Percentiles rank a stretch among this genome's conserved stretches.
These are phyloP conservation scores for Pythium phragmiticola DNA, from an alignment of 352 stramenopile species.

Conservation along the genomic window DNA sequence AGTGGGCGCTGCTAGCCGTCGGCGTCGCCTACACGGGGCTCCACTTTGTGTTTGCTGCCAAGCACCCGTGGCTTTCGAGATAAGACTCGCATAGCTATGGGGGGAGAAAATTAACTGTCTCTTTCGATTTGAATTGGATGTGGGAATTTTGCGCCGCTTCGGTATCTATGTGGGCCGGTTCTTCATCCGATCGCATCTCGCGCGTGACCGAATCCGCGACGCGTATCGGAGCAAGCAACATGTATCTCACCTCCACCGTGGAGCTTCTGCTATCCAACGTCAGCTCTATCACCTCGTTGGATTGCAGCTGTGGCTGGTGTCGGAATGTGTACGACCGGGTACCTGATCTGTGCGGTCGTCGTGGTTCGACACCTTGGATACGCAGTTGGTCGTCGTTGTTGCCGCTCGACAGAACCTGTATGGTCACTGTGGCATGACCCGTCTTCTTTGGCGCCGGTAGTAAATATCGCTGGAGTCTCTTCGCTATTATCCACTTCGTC, in stretches of 20 bases:
- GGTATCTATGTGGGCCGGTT: too few relatives aligned
- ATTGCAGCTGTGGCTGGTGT: not conserved
- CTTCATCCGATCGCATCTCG: too few relatives aligned
- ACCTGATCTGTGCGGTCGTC: not conserved
- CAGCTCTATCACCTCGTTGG: not conserved
- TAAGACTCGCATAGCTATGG: constrained; percentile 1
- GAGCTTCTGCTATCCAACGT: not conserved
- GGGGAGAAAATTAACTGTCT: not conserved
- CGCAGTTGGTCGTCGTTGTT: not conserved
- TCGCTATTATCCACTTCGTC: too few relatives aligned
- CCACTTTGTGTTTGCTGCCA: constrained; percentile 55
- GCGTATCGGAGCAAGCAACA: too few relatives aligned
- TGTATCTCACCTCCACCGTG: too few relatives aligned
- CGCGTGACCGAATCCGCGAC: too few relatives aligned
- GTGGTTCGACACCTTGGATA: not conserved
- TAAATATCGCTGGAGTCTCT: too few relatives aligned
- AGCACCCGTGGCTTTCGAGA: constrained; percentile 50
- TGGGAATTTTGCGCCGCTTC: not conserved
- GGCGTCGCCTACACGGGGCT: constrained; percentile 48
- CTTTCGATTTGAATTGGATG: not conserved
- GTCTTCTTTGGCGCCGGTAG: too few relatives aligned
- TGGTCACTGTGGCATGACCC: not conserved
- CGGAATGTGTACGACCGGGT: not conserved
- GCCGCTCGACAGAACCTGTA: not conserved
- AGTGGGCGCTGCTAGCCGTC: constrained; percentile 39